Conservation (phyloP, 2,329 filamentous ascomycete genomes). For the Stemphylium lycopersici region DNA sequence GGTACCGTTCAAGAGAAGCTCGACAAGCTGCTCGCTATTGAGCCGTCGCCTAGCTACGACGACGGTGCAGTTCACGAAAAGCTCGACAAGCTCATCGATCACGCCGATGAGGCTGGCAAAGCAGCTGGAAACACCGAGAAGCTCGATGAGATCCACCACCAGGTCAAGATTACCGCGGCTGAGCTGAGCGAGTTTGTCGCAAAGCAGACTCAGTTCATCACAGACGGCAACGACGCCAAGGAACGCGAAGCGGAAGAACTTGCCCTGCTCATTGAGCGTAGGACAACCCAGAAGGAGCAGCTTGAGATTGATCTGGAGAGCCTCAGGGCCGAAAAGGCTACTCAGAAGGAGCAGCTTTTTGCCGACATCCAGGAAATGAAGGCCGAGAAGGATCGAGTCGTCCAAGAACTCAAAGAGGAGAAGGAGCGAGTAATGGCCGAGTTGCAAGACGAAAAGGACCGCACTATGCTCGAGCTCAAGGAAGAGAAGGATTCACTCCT, state of each 20-base stretch:
- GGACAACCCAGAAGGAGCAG: conserved; percentile 69
- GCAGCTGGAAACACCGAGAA: conserved; percentile 78
- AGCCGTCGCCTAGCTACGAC: conserved; percentile 23
- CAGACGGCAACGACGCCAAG: conserved; percentile 77
- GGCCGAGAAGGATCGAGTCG: conserved; percentile 50
- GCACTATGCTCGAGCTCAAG: conserved; percentile 41
- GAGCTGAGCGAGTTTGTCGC: conserved; percentile 85
- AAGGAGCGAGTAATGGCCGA: conserved; percentile 50
- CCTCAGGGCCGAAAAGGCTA: conserved; percentile 58
- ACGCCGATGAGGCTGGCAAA: conserved; percentile 68
- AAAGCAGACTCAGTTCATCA: conserved; percentile 74
- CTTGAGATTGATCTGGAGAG: conserved; percentile 56
- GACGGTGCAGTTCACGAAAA: conserved; percentile 64
- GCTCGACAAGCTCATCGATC: conserved; percentile 61
- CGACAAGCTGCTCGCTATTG: conserved; percentile 59
- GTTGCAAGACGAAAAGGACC: conserved; percentile 44
- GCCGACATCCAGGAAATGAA: conserved; percentile 54
- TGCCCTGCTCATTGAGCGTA: conserved; percentile 78
- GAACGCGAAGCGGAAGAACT: conserved; percentile 82
- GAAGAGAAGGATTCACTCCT: conserved; percentile 55
- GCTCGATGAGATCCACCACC: conserved; percentile 85
- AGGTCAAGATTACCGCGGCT: conserved; percentile 81
- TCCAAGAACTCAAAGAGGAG: conserved; percentile 48
- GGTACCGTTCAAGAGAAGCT: conserved; percentile 62
- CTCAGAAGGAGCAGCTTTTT: conserved; percentile 66